A percentile compares a stretch with the other conserved stretches of the same genome.
Conservation (phyloP, 75 land plant genomes). For the Picea sitchensis region DNA sequence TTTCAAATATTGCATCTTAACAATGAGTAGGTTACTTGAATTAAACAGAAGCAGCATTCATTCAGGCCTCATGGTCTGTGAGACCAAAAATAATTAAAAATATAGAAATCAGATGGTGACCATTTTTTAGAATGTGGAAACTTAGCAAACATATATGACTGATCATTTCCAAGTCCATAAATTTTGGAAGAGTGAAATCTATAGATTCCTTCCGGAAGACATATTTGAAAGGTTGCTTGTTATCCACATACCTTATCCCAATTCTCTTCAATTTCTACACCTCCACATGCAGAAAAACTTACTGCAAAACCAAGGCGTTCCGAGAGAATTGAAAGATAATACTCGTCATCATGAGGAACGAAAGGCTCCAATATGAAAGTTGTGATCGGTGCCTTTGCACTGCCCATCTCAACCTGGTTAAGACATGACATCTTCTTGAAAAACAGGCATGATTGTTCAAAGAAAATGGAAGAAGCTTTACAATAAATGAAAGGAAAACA, state of each 20-base stretch:
- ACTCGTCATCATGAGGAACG: slow-evolving; percentile 76
- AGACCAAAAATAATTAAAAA: neutral
- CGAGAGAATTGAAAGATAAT: slow-evolving; percentile 66
- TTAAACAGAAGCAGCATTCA: neutral
- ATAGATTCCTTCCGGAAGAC: neutral
- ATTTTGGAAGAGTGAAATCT: neutral
- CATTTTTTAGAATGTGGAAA: neutral
- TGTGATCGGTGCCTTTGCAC: slow-evolving; percentile 77
- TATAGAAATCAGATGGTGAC: neutral
- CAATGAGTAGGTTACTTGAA: neutral
- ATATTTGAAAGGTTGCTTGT: neutral
- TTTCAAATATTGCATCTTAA: neutral
- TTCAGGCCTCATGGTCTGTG: neutral
- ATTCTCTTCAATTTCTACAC: slow-evolving; percentile 88
- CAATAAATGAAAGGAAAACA: neutral
- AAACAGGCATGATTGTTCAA: neutral
- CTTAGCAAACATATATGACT: neutral
- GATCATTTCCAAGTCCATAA: neutral
- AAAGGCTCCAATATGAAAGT: slow-evolving; percentile 90
- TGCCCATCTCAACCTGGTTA: slow-evolving; percentile 78
- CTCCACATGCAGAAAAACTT: slow-evolving; percentile 89
- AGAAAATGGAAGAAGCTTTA: neutral
- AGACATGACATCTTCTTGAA: neutral
- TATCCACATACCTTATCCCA: slow-evolving; percentile 72
- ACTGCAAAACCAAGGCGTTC: slow-evolving; percentile 71